Evolutionary conservation across 164 flowering plant genomes (phyloP), one percentile per base, ranked within the genome.

Genomic region (Umbellularia californica): DNA sequence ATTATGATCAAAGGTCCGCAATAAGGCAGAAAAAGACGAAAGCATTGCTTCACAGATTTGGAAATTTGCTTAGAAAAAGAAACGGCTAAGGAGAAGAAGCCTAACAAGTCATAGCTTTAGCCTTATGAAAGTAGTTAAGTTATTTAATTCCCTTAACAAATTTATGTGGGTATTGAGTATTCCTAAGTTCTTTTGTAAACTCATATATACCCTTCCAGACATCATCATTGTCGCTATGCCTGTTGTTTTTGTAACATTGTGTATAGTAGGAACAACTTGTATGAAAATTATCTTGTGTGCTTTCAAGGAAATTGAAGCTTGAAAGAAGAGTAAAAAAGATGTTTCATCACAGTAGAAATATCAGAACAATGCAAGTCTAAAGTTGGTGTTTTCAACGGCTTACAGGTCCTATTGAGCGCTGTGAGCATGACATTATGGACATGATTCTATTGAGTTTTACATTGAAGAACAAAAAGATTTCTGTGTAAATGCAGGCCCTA

Each of bases 21-120:
- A 23, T 25, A 12, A 65, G 68, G 13, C 82, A 81, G 6, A 83
- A 84, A 50, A 90, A 83, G 79, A 89, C 81, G 84, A 91, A 66
- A 71, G 88, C 92, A 5, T 70, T 93, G 84, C 70, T 90, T 0
- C 62, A 83, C 20, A 83, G 87, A 77, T 88, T 95, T 51, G 90
- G 93, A 41, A 87, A 88, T 58, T 80, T 95, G 51, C 22, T 93
- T 27, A 82, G 77, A 73, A 86, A 84, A 73, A 87, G 72, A 68
- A 79, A 73, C 76, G 68, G 22, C 64, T 65, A 65, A 10, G 28
- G 28, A n/a, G 14, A 64, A 11, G 23, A 6, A 28, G 68, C 24
- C 64, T 65, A 23, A 27, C 9, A 41, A 41, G 47, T 41, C 47
- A 7, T 15, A n/a, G 33, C 33, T n/a, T 27, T 65, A 24, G 33